A percentile compares a stretch with the other conserved stretches of the same genome.
Evolutionary conservation across 2,329 filamentous ascomycete genomes (phyloP).

Genomic region (Fusarium secorum): DNA sequence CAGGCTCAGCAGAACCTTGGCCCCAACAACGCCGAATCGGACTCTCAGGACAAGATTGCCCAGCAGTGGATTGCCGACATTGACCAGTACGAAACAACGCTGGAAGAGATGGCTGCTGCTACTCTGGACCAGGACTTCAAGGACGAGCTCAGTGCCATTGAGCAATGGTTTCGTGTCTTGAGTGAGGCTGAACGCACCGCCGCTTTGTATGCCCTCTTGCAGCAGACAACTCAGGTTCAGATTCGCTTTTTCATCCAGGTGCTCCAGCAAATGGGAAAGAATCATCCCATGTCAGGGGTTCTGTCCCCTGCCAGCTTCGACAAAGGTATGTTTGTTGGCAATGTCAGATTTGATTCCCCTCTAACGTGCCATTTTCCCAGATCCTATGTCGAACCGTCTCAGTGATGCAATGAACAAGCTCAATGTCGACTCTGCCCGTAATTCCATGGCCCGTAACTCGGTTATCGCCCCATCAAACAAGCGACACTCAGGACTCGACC

Average conservation of each 20-base stretch:
- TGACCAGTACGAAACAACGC: constrained; percentile 97
- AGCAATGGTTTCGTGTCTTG: constrained; percentile 98
- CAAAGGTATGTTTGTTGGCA: constrained; percentile 70
- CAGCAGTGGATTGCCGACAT: constrained; percentile 99
- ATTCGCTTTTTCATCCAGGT: constrained; percentile 99
- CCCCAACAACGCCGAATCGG: constrained; percentile 74
- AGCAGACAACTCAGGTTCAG: constrained; percentile 98
- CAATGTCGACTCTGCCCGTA: constrained; percentile 84
- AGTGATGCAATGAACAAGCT: constrained; percentile 97
- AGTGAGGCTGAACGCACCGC: constrained; percentile 97
- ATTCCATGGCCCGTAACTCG: constrained; percentile 83
- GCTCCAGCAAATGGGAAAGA: constrained; percentile 98
- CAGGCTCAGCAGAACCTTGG: constrained; percentile 73
- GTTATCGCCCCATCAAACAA: constrained; percentile 81
- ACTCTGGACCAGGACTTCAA: constrained; percentile 99
- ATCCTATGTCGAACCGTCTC: constrained; percentile 95
- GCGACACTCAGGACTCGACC: constrained; percentile 92
- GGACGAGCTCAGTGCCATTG: constrained; percentile 97
- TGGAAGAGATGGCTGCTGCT: constrained; percentile 98
- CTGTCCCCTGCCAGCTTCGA: constrained; percentile 96
- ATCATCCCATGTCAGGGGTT: constrained; percentile 94
- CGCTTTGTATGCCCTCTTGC: constrained; percentile 90
- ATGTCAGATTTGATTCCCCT: neutral
- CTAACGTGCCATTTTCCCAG: constrained; percentile 55
- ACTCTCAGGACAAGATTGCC: constrained; percentile 89